Evolutionary conservation across 768 basidiomycete species (phyloP).

Genomic region (Mycena epipterygia): DNA sequence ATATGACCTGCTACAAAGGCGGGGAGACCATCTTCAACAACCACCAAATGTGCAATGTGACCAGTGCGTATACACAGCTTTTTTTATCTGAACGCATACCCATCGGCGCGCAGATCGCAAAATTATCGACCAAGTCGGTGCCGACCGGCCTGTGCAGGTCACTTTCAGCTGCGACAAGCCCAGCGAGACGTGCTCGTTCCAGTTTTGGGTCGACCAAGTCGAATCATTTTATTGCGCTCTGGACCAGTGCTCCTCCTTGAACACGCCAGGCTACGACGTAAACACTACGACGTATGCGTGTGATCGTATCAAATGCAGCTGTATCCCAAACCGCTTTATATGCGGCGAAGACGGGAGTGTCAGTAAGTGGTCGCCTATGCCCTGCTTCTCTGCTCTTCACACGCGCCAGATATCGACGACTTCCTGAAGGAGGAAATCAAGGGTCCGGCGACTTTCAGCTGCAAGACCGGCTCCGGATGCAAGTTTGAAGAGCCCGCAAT

Average conservation of each 20-base stretch:
- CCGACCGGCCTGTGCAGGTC: slow-evolving; percentile 92
- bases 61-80: slow-evolving; percentile 71
- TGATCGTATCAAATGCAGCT: slow-evolving; percentile 88
- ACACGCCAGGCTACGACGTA: slow-evolving; percentile 64
- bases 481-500: slow-evolving; percentile 96
- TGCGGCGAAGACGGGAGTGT: slow-evolving; percentile 97
- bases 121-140: slow-evolving; percentile 92
- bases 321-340: slow-evolving; percentile 94
- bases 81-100: background rate
- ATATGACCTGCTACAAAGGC: slow-evolving; percentile 95
- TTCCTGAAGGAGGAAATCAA: slow-evolving; percentile 91
- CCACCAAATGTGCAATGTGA: slow-evolving; percentile 98
- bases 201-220: slow-evolving; percentile 96
- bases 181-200: slow-evolving; percentile 85
- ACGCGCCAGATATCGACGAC: slow-evolving; percentile 85
- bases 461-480: slow-evolving; percentile 79
- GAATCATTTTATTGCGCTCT: slow-evolving; percentile 98
- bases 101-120: slow-evolving; percentile 78
- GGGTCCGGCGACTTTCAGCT: slow-evolving; percentile 91
- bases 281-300: slow-evolving; percentile 88
- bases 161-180: slow-evolving; percentile 90
- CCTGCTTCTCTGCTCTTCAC: background rate
- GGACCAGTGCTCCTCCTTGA: slow-evolving; percentile 71
- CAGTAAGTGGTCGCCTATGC: slow-evolving; percentile 65
- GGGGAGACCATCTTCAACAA: slow-evolving; percentile 96